Evolutionary conservation across 352 stramenopile genomes (phyloP), one percentile per base, ranked within the genome.

Genomic region (Phytopythium ostracodes): DNA sequence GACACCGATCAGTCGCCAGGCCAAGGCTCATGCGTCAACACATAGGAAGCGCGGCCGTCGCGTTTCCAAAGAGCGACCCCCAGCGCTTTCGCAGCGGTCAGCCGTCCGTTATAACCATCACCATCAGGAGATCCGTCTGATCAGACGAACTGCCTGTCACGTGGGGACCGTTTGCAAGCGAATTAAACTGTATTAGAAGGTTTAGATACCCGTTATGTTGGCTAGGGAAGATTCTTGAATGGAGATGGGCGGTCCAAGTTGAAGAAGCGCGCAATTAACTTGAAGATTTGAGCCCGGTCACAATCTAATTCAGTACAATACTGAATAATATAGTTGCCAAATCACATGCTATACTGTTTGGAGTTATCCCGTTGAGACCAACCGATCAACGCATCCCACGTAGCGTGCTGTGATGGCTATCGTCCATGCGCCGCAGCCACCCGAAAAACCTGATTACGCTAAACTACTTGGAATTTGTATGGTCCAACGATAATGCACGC

Each of bases 401-500:
- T 49, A 4, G 5, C n/a, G 40, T 7, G 29, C 29, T 33, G 29
- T 7, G 29, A 3, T 33, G 29, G 10, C 33, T 11, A 11, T 10
- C 33, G 10, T 14, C 33, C 42, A 47, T 47, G 12, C 25, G 6
- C 14, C 24, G 15, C 24, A 33, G 46, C 46, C 24, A 53, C 18
- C n/a, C 42, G 42, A 49, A 12, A 10, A 15, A 56, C 20, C 50
- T 43, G 27, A 43, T 56, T 43, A 38, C 33, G 20, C 50, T 4
- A 56, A 42, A 38, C 10, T 24, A 56, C 50, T 56, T 56, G 29
- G n/a, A 0, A 35, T 35, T 53, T 53, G 46, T 53, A 53, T 38
- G 10, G 31, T 36, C n/a, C n/a, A n/a, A n/a, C n/a, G n/a, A n/a
- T 27, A 33, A 33, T 52, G n/a, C n/a, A 52, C 22, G n/a, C 18